phyloP scores from a whole-genome alignment of 1,284 basidiomycete genomes.

The Sporisorium exsertum region DNA sequence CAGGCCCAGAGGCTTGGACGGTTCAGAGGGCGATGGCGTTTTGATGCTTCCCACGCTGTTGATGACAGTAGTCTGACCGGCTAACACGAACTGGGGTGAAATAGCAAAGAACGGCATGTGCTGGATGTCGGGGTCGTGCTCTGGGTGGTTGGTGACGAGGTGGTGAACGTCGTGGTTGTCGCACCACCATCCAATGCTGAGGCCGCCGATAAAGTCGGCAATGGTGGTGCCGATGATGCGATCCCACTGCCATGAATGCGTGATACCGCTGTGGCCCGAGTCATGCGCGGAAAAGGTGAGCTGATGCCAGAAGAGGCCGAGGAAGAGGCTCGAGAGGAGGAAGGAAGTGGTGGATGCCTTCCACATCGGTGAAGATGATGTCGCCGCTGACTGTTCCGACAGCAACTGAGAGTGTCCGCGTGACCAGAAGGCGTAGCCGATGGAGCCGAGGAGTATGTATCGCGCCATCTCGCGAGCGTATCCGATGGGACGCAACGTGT shows the following conservation, averaged over 20 bases:
- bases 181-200: constrained; percentile 98
- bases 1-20: constrained; percentile 70
- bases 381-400: constrained; percentile 1
- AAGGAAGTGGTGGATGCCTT: constrained; percentile 61
- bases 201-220: constrained; percentile 87
- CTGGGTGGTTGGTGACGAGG: constrained; percentile 94
- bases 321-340: constrained; percentile 80
- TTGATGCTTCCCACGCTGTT: constrained; percentile 11
- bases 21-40: not conserved
- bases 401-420: constrained; percentile 34
- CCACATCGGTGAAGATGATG: not conserved
- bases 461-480: constrained; percentile 88
- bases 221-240: constrained; percentile 83
- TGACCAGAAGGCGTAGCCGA: constrained; percentile 76
- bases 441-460: constrained; percentile 77
- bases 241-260: constrained; percentile 86
- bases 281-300: constrained; percentile 93
- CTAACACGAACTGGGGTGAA: constrained; percentile 78
- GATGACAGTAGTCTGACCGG: constrained; percentile 38
- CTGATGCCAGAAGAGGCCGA: constrained; percentile 95
- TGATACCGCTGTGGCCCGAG: constrained; percentile 92
- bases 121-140: constrained; percentile 90
- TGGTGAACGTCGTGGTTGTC: constrained; percentile 98
- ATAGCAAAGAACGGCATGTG: constrained; percentile 98
- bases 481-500: constrained; percentile 84